Evolutionary conservation across 2,329 filamentous ascomycete genomes (phyloP).

Genomic region (Curvularia spicifera): DNA sequence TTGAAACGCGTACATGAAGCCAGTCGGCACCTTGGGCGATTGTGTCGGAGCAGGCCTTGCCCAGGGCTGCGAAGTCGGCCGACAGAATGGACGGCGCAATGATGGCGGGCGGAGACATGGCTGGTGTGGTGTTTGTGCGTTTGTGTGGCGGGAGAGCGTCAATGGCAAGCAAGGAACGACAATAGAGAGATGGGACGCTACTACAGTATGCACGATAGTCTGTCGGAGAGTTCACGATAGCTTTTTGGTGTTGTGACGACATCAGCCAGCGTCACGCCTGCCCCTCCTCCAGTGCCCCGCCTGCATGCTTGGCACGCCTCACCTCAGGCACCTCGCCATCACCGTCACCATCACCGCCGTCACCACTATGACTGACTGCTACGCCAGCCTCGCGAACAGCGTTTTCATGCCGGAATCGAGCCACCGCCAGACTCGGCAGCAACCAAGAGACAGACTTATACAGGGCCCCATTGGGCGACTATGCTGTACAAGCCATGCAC

Average conservation of each 20-base stretch:
- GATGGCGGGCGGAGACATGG: constrained; percentile 88
- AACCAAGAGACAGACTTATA: constrained; percentile 7
- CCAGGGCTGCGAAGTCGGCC: constrained; percentile 90
- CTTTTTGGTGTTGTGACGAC: constrained; percentile 44
- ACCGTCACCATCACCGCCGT: constrained; percentile 9
- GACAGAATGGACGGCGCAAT: constrained; percentile 98
- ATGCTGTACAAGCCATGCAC: constrained; percentile 31
- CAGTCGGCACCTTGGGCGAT: constrained; percentile 79
- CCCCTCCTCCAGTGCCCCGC: constrained; percentile 25
- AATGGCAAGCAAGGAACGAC: constrained; percentile 27
- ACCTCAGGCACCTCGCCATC: background rate
- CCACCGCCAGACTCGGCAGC: constrained; percentile 15
- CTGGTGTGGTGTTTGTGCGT: constrained; percentile 31
- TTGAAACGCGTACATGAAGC: constrained; percentile 46
- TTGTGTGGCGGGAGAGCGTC: constrained; percentile 3
- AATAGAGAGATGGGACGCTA: constrained; percentile 5
- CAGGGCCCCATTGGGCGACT: constrained; percentile 35
- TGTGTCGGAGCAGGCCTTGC: constrained; percentile 82
- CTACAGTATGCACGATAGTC: background rate
- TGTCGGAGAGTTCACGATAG: constrained; percentile 30
- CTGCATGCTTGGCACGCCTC: constrained; percentile 26
- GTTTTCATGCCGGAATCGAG: background rate
- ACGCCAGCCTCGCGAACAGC: constrained; percentile 9
- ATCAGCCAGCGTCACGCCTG: constrained; percentile 20
- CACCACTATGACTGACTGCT: constrained; percentile 5